These are phyloP conservation scores for Trichophyton verrucosum DNA, from an alignment of 2,329 filamentous ascomycete genomes.

Conservation along the genomic window DNA sequence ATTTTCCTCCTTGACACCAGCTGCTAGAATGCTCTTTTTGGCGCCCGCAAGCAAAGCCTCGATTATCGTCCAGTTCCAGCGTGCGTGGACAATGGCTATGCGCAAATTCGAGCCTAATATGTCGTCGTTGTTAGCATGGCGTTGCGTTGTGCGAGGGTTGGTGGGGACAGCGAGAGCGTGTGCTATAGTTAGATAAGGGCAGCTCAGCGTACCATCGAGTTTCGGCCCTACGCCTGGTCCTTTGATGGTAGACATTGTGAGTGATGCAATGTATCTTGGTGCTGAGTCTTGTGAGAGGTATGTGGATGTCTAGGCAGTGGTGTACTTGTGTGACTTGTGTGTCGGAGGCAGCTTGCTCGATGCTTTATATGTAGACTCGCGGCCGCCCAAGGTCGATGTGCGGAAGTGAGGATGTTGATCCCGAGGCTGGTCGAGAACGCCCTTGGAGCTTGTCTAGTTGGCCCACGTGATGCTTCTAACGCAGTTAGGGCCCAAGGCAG, in stretches of 20 bases:
- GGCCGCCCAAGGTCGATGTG: no score
- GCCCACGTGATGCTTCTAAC: no score
- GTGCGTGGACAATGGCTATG: conserved; percentile 87
- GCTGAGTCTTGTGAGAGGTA: no score
- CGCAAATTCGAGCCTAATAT: conserved; percentile 49
- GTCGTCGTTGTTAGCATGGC: background rate
- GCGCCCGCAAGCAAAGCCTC: conserved; percentile 70
- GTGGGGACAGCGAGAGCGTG: no score
- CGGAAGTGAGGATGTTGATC: no score
- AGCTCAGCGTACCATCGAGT: conserved; percentile 40
- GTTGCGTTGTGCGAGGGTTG: background rate
- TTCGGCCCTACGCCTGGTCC: conserved; percentile 48
- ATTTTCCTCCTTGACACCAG: conserved; percentile 76
- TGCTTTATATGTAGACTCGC: no score
- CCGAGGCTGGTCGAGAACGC: no score
- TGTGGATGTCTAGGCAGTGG: no score
- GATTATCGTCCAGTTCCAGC: conserved; percentile 88
- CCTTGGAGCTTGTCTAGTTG: no score
- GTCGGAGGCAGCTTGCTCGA: background rate
- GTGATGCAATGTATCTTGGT: no score
- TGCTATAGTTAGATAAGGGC: background rate
- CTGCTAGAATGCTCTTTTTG: conserved; percentile 60
- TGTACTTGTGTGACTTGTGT: background rate
- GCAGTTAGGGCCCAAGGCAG: no score
- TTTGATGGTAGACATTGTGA: conserved; percentile 44